Base-by-base conservation (phyloP, 371 early-diverging fungal species). In the Actinomucor elegans region DNA sequence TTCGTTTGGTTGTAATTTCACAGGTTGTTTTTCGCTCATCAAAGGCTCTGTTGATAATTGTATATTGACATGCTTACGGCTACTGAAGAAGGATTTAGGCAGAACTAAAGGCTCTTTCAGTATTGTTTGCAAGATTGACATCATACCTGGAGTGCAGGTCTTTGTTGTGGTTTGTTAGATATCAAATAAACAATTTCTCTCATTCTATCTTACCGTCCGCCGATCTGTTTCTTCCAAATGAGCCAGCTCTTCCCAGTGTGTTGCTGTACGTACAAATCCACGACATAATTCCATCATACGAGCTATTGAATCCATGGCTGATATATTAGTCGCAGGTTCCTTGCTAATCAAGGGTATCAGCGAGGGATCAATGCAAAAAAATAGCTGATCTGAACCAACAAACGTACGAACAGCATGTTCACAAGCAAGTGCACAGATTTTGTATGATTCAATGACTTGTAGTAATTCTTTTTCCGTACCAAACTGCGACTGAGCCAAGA, bases 331-430 rank as follows among this genome's bases (percentile, higher is more conserved):
- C 53, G 23, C 44, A 18, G 20, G 20, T 26, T 21, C 47, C 23
- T 21, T 12, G 7, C 21, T 33, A 36, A 45, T 59, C 33, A 38
- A 60, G 11, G 75, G 66, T 35, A 70, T 70, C 10, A 73, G 28
- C 1, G 60, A 49, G 17, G 74, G 68, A 43, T 74, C 63, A 7
- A 69, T 56, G 35, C 64, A 72, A 29, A 66, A 64, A 32, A 66
- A 59, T 7, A 31, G 20, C 35, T 63, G 65, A 44, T 57, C 42
- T 14, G 43, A 27, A 12, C 50, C 52, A 9, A 61, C n/a, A 18
- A 55, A 57, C 0, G 63, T 59, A n/a, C 57, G 59, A 1, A 59
- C 47, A 11, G 67, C 65, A 54, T 69, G 56, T 14, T 71, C 75
- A 57, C 59, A 71, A 1, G 63, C 57, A 3, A 68, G 27, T 4